Evolutionary conservation across 164 flowering plant species (phyloP).

Genomic region (Magnolia kwangsiensis): DNA sequence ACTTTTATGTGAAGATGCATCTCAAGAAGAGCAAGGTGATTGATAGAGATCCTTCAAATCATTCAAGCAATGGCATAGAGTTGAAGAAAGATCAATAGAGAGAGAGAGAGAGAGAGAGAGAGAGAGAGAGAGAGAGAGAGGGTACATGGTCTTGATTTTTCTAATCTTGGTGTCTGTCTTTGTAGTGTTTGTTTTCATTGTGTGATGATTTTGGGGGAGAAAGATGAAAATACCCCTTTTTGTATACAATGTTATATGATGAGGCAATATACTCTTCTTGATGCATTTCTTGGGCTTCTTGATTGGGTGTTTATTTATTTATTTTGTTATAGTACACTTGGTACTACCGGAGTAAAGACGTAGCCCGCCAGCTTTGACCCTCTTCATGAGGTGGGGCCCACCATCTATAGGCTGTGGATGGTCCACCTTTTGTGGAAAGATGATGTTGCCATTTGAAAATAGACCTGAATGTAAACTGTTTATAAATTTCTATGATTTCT

Average conservation of each 20-base stretch:
- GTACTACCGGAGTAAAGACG: no score
- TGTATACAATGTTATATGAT: not conserved
- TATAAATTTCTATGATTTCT: no score
- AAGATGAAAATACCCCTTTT: not conserved
- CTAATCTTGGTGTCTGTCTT: not conserved
- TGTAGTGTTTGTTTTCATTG: not conserved
- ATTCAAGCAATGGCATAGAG: not conserved
- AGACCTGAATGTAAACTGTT: no score
- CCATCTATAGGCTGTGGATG: no score
- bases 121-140: not conserved
- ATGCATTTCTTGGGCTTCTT: not conserved
- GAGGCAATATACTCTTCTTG: not conserved
- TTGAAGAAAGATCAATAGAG: conserved; percentile 1
- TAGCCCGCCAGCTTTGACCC: no score
- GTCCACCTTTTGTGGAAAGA: no score
- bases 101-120: not conserved
- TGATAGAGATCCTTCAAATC: conserved; percentile 6
- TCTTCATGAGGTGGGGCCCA: no score
- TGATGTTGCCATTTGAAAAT: no score
- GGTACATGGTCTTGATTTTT: not conserved
- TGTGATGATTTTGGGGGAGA: not conserved
- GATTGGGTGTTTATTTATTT: no score
- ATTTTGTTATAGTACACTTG: no score
- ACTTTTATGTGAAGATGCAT: conserved; percentile 43
- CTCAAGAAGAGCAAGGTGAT: conserved; percentile 9